These are phyloP conservation scores for Russula sp. DNA, from an alignment of 768 basidiomycete species.

Conservation along the genomic window DNA sequence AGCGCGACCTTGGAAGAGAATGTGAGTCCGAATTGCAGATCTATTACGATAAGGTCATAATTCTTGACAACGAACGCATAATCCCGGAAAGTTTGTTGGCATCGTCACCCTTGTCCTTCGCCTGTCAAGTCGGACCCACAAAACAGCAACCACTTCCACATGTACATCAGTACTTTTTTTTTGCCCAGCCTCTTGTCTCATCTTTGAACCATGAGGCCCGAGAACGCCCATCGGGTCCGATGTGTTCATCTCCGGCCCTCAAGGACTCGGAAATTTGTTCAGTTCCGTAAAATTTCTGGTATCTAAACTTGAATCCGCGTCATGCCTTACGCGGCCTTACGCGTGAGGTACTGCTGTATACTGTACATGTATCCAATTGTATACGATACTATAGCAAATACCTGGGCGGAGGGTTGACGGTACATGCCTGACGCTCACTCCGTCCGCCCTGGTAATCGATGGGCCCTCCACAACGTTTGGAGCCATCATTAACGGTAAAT, in stretches of 20 bases:
- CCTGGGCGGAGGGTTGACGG: neutral
- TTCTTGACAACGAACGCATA: neutral
- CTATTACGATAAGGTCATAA: neutral
- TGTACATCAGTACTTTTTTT: neutral
- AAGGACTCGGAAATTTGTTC: neutral
- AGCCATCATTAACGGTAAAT: neutral
- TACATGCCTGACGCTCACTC: neutral
- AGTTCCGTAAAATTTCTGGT: neutral
- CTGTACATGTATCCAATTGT: neutral
- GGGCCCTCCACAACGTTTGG: conserved; percentile 12
- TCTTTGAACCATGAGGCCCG: neutral
- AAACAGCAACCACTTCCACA: neutral
- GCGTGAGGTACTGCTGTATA: neutral
- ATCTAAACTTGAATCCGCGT: neutral
- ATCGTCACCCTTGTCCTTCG: neutral
- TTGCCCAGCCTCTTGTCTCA: neutral
- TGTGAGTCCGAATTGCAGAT: conserved; percentile 4
- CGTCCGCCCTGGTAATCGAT: conserved; percentile 7
- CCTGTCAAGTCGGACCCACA: neutral
- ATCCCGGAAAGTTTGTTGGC: neutral
- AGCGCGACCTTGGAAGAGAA: neutral
- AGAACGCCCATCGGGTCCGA: neutral
- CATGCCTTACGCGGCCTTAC: neutral
- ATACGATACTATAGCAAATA: neutral
- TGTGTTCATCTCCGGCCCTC: neutral